Base-by-base conservation (phyloP, 768 basidiomycete species). In the Astraeus odoratus region DNA sequence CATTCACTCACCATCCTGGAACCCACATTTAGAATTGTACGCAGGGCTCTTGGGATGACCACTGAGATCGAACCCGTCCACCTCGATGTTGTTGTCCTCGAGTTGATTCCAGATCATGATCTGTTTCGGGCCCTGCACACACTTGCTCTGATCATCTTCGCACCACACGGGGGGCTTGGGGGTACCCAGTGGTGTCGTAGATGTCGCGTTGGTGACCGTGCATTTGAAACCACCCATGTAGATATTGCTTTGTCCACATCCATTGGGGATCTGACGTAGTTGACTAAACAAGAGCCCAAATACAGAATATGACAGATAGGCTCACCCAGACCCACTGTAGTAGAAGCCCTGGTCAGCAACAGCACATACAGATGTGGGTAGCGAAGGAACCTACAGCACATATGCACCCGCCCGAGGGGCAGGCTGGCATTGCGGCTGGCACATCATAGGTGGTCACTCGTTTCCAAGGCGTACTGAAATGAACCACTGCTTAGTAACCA, bases 161-260 rank as follows among this genome's bases (percentile, higher is more conserved):
- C 77, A 78, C 76, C 76, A 78, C 3, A 71, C 67, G 1, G 76
- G 66, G 12, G 77, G 67, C 48, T 76, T 65, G 5, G 70, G 59
- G 0, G 61, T 39, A 12, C 69, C 73, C 9, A 78, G 43, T 9
- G 71, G 67, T 1, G 57, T 64, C 13, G 54, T 71, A 25, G 64
- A 60, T 1, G 57, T 72, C 4, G 75, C 64, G 9, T 65, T 64
- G 0, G 73, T 71, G n/a, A 78, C 75, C 15, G 59, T 67, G 65
- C 76, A 78, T 26, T 64, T 65, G 63, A 70, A 75, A 30, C 68
- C 60, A 39, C 65, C 55, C 48, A 69, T 65, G 56, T 73, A 78
- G 53, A 77, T 76, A 58, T 78, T 78, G 4, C 74, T 70, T 51
- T 74, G 55, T 22, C 77, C 77, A 50, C 77, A 78, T 12, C 75